Conservation (phyloP, 495 filamentous ascomycete genomes). For the Aspergillus bridgeri region DNA sequence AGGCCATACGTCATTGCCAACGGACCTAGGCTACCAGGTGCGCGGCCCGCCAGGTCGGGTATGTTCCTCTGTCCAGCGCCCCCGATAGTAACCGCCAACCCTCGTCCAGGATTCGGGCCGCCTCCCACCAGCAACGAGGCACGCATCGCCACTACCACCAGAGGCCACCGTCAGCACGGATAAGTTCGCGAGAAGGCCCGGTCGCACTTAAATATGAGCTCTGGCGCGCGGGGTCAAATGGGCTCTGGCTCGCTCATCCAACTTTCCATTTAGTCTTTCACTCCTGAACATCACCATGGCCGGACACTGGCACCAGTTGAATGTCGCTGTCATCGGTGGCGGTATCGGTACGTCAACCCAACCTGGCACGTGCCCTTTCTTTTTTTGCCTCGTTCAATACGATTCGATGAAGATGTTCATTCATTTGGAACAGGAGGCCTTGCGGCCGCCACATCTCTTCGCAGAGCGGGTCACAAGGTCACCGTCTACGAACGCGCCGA, state of each 20-base stretch:
- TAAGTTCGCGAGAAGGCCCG: not conserved
- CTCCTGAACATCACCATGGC: not conserved
- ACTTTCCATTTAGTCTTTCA: not conserved
- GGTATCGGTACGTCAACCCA: not conserved
- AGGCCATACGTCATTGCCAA: too few species aligned
- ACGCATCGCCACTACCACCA: too few species aligned
- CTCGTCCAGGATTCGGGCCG: too few species aligned
- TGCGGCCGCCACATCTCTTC: conserved; percentile 58
- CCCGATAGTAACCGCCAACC: not conserved
- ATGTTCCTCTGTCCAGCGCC: too few species aligned
- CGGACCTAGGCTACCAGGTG: too few species aligned
- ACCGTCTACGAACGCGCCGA: conserved; percentile 44
- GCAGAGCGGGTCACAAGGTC: conserved; percentile 62
- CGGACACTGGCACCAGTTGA: not conserved
- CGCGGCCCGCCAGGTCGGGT: too few species aligned
- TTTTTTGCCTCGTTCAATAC: not conserved
- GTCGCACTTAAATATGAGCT: not conserved
- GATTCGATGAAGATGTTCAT: not conserved
- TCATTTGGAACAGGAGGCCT: conserved; percentile 47
- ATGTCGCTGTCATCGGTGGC: conserved; percentile 5
- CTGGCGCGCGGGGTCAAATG: not conserved
- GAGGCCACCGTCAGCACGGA: too few species aligned
- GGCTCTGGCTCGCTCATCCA: not conserved
- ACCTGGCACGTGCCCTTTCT: not conserved
- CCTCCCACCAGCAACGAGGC: too few species aligned